Base-by-base conservation (phyloP, 768 basidiomycete species). In the Leccinellum albellum region DNA sequence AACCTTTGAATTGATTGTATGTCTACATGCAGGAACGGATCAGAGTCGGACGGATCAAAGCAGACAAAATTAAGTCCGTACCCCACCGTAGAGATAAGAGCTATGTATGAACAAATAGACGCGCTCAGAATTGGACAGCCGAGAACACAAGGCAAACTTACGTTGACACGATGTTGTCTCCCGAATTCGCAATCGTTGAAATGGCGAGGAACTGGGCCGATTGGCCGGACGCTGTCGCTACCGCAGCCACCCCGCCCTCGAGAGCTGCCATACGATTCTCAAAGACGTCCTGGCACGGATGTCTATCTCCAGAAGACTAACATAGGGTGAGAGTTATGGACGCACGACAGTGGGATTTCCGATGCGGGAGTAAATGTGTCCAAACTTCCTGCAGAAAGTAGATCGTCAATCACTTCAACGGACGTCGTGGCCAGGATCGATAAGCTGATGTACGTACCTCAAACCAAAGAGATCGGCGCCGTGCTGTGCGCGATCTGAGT, bases 131-230 rank as follows among this genome's bases (percentile, higher is more conserved):
- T 15, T 6, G n/a, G 21, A 46, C 1, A 4, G 6, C 46, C 6
- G 8, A 26, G 35, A 26, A 8, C 23, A 21, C 23, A 7, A 33
- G 12, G 15, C 14, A 14, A 7, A 71, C 76, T 61, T 50, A 82
- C 82, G 81, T 80, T 1, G 82, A 76, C 3, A 88, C 78, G 52
- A 89, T 84, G 59, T 89, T 88, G 64, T 88, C 87, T 1, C 87
- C 86, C 1, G 73, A 52, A 17, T 70, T 61, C 1, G 82, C 80
- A 17, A 87, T 72, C 3, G 79, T 76, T 0, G 78, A 72, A 49
- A 88, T 75, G 0, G 84, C 79, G 72, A 87, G 73, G 65, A 84
- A 82, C 57, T 86, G 84, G 0, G 86, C 88, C 3, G 83, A 71
- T 58, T 85, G 85, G 2, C 85, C 87, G 47, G 82, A 83, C 0